Conservation (phyloP, 2,329 filamentous ascomycete species). For the Talaromyces sp. region DNA sequence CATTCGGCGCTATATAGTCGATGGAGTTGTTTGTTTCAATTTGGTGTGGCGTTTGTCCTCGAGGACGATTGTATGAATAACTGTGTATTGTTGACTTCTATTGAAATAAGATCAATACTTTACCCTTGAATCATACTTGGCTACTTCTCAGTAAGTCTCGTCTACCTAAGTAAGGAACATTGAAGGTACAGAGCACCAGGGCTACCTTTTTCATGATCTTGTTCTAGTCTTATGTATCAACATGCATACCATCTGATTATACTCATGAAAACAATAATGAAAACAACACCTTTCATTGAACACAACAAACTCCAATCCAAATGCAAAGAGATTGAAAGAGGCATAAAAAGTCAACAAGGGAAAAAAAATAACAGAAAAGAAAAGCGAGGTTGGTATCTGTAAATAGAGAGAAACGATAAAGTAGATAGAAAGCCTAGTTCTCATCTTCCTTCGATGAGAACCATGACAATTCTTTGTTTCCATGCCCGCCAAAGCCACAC, state of each 20-base stretch:
- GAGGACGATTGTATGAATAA: not conserved
- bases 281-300: constrained; percentile 7
- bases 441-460: not conserved
- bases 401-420: constrained; percentile 1
- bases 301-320: constrained; percentile 21
- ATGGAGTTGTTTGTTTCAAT: not conserved
- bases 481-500: not conserved
- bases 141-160: not conserved
- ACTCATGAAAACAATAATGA: constrained; percentile 20
- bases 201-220: not conserved
- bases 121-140: not conserved
- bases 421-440: not conserved
- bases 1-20: not conserved
- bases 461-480: not conserved
- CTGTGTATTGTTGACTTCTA: not conserved
- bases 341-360: not conserved
- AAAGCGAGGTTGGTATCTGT: constrained; percentile 15
- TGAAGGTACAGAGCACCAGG: too few species aligned
- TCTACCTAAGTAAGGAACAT: too few species aligned
- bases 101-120: not conserved
- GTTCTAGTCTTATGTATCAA: not conserved
- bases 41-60: constrained; percentile 4
- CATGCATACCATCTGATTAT: not conserved
- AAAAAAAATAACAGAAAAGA: constrained; percentile 2
- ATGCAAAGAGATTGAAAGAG: constrained; percentile 21